Conservation (phyloP, 169 alveolate species). For the Cryptosporidium viatorum region DNA sequence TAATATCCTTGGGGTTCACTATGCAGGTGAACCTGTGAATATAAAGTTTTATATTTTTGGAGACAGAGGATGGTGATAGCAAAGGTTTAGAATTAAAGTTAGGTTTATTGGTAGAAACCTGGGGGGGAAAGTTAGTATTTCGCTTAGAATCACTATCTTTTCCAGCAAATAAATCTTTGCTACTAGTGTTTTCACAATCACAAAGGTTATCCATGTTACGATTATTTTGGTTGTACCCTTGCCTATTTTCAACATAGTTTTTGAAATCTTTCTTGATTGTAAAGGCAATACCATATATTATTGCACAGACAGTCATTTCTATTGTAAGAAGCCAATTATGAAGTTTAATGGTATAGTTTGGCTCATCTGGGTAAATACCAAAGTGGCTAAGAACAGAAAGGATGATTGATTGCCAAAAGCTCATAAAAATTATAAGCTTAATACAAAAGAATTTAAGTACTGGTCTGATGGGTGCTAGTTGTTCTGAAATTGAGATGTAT, state of each 20-base stretch:
- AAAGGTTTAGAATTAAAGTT: background rate
- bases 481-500: constrained; percentile 40
- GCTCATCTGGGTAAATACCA: constrained; percentile 34
- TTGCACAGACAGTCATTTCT: constrained; percentile 57
- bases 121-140: background rate
- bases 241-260: background rate
- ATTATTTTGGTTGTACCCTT: background rate
- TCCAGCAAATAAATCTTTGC: background rate
- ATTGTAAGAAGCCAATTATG: constrained; percentile 72
- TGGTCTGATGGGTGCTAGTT: constrained; percentile 47
- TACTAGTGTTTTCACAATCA: background rate
- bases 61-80: background rate
- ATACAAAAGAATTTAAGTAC: constrained; percentile 59
- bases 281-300: constrained; percentile 61
- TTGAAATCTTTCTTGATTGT: constrained; percentile 6
- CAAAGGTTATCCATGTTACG: background rate
- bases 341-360: constrained; percentile 17
- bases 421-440: constrained; percentile 47
- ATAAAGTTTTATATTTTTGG: background rate
- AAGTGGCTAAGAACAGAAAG: constrained; percentile 18
- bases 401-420: constrained; percentile 67
- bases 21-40: background rate
- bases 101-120: background rate
- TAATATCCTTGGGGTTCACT: constrained; percentile 33
- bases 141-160: background rate